Conservation (phyloP, 345 rosid species). For the Pseudoturritis turrita region DNA sequence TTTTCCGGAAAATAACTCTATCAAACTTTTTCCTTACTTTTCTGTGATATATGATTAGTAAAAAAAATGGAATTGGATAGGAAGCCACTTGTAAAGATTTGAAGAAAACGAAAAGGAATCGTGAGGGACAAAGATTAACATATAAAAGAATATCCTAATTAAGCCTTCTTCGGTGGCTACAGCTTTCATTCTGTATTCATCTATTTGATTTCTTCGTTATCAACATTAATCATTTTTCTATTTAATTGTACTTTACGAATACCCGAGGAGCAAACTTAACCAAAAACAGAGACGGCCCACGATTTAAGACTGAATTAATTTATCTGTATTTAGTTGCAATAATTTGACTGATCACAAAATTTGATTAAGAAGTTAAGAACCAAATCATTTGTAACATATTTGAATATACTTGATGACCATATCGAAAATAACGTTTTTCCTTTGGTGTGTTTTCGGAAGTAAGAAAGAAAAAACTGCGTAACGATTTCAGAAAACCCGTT, state of each 20-base stretch:
- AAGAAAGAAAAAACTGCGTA: not conserved
- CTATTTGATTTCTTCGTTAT: constrained; percentile 2
- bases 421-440: not conserved
- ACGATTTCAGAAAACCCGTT: not conserved
- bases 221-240: not conserved
- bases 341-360: not conserved
- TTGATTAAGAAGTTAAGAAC: not conserved
- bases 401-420: not conserved
- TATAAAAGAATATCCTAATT: constrained; percentile 9
- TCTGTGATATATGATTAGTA: not conserved
- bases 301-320: not conserved
- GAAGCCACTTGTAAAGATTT: constrained; percentile 4
- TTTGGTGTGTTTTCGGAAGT: not conserved
- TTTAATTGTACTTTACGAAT: not conserved
- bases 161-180: constrained; percentile 14
- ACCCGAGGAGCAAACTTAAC: not conserved
- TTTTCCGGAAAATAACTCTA: too few relatives aligned
- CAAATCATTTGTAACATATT: not conserved
- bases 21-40: not conserved
- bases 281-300: constrained; percentile 14
- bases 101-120: constrained; percentile 1
- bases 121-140: constrained; percentile 12
- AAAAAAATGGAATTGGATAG: not conserved
- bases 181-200: not conserved
- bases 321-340: not conserved